Conservation (phyloP, 2,329 filamentous ascomycete genomes). For the Dothideomycetes sp. region DNA sequence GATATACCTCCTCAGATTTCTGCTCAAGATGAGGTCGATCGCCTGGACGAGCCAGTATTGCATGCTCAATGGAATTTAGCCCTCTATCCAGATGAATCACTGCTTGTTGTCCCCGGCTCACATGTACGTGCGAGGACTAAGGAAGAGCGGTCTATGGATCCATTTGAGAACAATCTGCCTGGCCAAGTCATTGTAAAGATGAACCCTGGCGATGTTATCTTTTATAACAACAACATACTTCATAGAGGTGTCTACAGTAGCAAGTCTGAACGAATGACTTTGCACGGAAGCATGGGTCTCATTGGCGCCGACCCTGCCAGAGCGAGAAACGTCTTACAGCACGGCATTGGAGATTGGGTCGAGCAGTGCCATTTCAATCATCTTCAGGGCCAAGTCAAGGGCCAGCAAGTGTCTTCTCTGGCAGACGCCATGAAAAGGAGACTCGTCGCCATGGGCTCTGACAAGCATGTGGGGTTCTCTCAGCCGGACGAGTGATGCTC, state of each 20-base stretch:
- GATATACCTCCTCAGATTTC: conserved; percentile 62
- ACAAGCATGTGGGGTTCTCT: conserved; percentile 56
- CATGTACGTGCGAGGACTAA: conserved; percentile 64
- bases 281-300: conserved; percentile 64
- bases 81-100: conserved; percentile 61
- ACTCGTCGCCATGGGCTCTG: conserved; percentile 53
- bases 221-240: conserved; percentile 86
- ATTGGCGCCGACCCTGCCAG: conserved; percentile 45
- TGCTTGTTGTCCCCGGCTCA: conserved; percentile 69
- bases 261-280: conserved; percentile 54
- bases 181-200: conserved; percentile 58
- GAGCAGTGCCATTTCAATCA: conserved; percentile 46
- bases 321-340: conserved; percentile 66
- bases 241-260: conserved; percentile 60
- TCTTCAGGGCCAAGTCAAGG: conserved; percentile 31
- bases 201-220: conserved; percentile 67
- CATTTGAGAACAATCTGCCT: conserved; percentile 53
- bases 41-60: conserved; percentile 52
- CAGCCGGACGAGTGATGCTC: conserved; percentile 43
- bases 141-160: conserved; percentile 56
- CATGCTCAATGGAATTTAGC: conserved; percentile 87
- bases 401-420: conserved; percentile 29
- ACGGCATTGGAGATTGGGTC: conserved; percentile 62
- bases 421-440: conserved; percentile 57
- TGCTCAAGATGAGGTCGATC: conserved; percentile 55